Base-by-base conservation (phyloP, 2,329 filamentous ascomycete species). In the Hawksworthiomyces lignivorus region DNA sequence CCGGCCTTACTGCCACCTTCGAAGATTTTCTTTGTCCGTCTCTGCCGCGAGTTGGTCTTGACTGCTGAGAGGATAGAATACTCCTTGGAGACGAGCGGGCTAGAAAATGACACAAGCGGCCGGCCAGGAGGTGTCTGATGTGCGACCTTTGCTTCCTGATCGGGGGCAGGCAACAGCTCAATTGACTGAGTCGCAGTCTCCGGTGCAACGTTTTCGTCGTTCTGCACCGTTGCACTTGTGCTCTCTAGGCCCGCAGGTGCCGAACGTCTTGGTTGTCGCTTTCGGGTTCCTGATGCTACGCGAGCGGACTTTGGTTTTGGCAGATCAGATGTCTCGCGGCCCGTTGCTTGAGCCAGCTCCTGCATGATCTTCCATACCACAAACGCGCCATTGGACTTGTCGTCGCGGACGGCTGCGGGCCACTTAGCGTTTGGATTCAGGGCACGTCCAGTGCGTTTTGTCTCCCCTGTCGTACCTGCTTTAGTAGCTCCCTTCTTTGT, bases 1-100 rank as follows among this genome's bases (percentile, higher is more conserved):
- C 15, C 26, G 3, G n/a, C 18, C 17, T 31, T 29, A 11, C 41
- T 30, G 9, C 35, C 40, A 17, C 12, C 22, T 21, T 48, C 47
- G 4, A 50, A 43, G 0, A 49, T 31, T 43, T 43, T 46, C 31
- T 48, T 48, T 1, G 45, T 32, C 22, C 36, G 43, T 17, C 45
- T 14, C n/a, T 36, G 26, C 8, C 43, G 43, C 5, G 45, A 64
- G 29, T 70, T 66, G 9, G 60, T 58, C 52, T 76, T 76, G 44
- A 76, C 71, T 2, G 70, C 67, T 8, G 65, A 62, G 4, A 68
- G 56, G n/a, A 76, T 75, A 4, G 73, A 73, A 44, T 50, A 43
- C 28, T 18, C 29, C 37, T 31, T 32, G 14, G 4, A 4, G 19
- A 29, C 30, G 22, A 17, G 8, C n/a, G 36, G n/a, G 21, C 12